Evolutionary conservation across 768 basidiomycete species (phyloP), one percentile per base, ranked within the genome.

Genomic region (Crepidotus variabilis): DNA sequence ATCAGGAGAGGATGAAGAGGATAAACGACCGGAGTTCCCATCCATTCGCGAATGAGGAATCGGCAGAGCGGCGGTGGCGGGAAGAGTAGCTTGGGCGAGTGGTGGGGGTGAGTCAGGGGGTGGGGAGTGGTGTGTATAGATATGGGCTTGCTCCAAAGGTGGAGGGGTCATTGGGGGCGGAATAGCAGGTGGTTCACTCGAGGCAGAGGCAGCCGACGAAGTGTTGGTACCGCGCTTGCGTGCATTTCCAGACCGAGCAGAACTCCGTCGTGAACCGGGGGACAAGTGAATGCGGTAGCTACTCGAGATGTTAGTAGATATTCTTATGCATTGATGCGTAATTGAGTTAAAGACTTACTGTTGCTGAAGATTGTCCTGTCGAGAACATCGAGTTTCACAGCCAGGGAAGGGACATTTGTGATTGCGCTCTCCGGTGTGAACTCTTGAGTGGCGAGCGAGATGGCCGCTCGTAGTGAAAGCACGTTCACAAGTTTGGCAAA

Each of bases 351-450:
- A 51, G 22, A 77, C 80, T 63, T 52, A 82, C 81, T 83, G 81
- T 60, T 83, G 81, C 50, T 83, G 80, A 3, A 96, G 78, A 61
- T 96, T 96, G 63, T 96, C 94, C 70, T 94, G 92, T 33, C 93
- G 77, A 10, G 90, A 92, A 62, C 94, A 95, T 16, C 90, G 80
- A 1, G 92, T 94, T 63, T 94, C 90, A 69, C 93, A 96, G 21
- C 92, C 93, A n/a, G 94, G 93, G 74, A 92, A 95, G 33, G 94
- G 93, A 66, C 93, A 96, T 57, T 86, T 90, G 75, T 94, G 91
- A 72, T 94, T 94, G 59, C 91, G 81, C 65, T 94, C 93, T 39
- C 93, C 93, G 14, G 93, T 95, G 73, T 95, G 93, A 11, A 94
- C 88, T 54, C 92, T 78, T n/a, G 88, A 80, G 67, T 95, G 93